These are phyloP conservation scores for Physcia stellaris DNA, from an alignment of 495 filamentous ascomycete species.

Conservation along the genomic window DNA sequence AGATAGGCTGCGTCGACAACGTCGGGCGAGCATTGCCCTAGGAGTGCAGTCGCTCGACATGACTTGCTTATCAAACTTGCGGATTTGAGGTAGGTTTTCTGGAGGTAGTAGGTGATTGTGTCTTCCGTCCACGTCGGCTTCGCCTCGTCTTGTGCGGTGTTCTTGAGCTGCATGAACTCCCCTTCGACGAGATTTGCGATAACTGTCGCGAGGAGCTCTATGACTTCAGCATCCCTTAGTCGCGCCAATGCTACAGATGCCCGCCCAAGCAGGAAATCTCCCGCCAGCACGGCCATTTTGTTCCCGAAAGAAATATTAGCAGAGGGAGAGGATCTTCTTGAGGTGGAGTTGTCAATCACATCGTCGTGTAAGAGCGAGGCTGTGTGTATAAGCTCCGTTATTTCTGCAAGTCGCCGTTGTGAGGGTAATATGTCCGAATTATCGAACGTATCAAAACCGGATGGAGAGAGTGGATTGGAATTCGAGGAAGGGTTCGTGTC, in stretches of 20 bases:
- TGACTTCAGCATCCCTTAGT: slow-evolving; percentile 81
- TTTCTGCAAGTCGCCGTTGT: slow-evolving; percentile 87
- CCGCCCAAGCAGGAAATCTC: slow-evolving; percentile 84
- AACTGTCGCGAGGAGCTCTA: slow-evolving; percentile 85
- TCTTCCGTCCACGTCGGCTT: slow-evolving; percentile 75
- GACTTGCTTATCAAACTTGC: slow-evolving; percentile 92
- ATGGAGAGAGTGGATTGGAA: slow-evolving; percentile 30
- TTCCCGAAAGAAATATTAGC: slow-evolving; percentile 93
- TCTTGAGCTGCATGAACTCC: slow-evolving; percentile 98
- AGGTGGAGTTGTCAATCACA: slow-evolving; percentile 84
- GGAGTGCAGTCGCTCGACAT: slow-evolving; percentile 75
- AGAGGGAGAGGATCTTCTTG: slow-evolving; percentile 67
- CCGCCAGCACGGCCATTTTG: slow-evolving; percentile 95
- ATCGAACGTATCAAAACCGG: slow-evolving; percentile 33
- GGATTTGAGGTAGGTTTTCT: slow-evolving; percentile 97
- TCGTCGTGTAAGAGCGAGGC: slow-evolving; percentile 95
- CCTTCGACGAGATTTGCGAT: slow-evolving; percentile 96
- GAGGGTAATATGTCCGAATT: slow-evolving; percentile 76
- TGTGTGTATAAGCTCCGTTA: slow-evolving; percentile 92
- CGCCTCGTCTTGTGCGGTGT: slow-evolving; percentile 75
- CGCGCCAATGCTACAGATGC: slow-evolving; percentile 89
- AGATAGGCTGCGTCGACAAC: slow-evolving; percentile 82
- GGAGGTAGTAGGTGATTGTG: slow-evolving; percentile 84
- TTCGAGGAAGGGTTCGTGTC: slow-evolving; percentile 64
- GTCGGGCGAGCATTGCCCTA: slow-evolving; percentile 61